Evolutionary conservation across 1,284 basidiomycete species (phyloP), one percentile per base, ranked within the genome.

Genomic region (Sporisorium iseilematis-ciliati): DNA sequence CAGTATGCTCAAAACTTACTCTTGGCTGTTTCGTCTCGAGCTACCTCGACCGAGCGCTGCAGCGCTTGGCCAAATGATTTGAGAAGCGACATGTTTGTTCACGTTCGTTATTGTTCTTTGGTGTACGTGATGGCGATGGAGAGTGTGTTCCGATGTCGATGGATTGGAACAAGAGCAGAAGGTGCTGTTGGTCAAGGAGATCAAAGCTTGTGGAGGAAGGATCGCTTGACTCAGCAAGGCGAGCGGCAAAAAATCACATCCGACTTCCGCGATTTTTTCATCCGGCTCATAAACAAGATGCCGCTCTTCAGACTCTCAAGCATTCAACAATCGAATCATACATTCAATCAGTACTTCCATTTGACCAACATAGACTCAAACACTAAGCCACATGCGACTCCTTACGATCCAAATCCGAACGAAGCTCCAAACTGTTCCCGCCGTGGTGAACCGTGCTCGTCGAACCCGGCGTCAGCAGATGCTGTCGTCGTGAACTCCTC

Each of bases 1-100:
- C 46, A 21, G 46, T 20, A 20, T 8, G 18, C 35, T 41, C 14
- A n/a, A 0, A 1, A 71, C 70, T 49, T 59, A 77, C 74, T 79
- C 52, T 78, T 80, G 25, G 69, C 69, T 33, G 81, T 71, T 54
- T 82, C 81, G 33, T 77, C 67, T 46, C 69, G 69, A 42, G 77
- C 68, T 1, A 78, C 75, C 35, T 79, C 75, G 38, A 84, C 52
- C 5, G 78, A 79, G 64, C 82, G 78, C 56, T 63, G 60, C 7
- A 83, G 64, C 63, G 83, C 83, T 41, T 77, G 65, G 4, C 72
- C 65, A 25, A 82, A 74, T 0, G 77, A 65, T 31, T 51, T 61
- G 35, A 62, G 59, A 21, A 68, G 66, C 50, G 81, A 77, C 82
- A 83, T 83, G 29, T 3, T 35, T 1, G 35, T 29, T 26, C 16